phyloP scores from a whole-genome alignment of 2,329 filamentous ascomycete species.

The Aspergillus sp. region DNA sequence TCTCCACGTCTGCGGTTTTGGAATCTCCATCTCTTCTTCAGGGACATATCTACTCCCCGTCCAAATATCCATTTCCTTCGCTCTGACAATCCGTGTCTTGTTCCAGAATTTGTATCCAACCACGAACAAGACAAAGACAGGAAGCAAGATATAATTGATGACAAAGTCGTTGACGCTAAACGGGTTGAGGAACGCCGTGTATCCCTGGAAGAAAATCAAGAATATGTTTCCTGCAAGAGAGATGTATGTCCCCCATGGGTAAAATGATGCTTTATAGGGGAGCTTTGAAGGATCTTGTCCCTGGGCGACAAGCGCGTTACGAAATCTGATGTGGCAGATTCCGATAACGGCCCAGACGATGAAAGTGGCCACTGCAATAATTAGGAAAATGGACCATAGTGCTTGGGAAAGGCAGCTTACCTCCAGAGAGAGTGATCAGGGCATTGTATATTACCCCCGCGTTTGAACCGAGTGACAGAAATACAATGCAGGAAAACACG shows the following conservation, averaged over 20 bases:
- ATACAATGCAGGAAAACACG: slow-evolving; percentile 51
- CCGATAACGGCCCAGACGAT: slow-evolving; percentile 37
- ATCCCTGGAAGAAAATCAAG: slow-evolving; percentile 50
- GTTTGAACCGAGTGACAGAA: slow-evolving; percentile 24
- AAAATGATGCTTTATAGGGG: slow-evolving; percentile 46
- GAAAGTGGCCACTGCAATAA: slow-evolving; percentile 29
- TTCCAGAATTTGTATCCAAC: slow-evolving; percentile 44
- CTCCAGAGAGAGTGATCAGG: slow-evolving; percentile 30
- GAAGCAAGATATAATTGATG: slow-evolving; percentile 52
- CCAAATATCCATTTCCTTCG: slow-evolving; percentile 38
- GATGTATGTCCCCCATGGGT: slow-evolving; percentile 48
- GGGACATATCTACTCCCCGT: slow-evolving; percentile 25
- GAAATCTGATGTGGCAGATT: slow-evolving; percentile 40
- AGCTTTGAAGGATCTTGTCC: slow-evolving; percentile 36
- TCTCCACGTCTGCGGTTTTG: not conserved
- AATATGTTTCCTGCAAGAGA: slow-evolving; percentile 45
- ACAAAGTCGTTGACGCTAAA: slow-evolving; percentile 50
- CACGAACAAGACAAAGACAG: slow-evolving; percentile 45
- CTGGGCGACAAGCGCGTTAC: slow-evolving; percentile 32
- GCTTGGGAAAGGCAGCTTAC: slow-evolving; percentile 9
- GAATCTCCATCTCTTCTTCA: slow-evolving; percentile 8
- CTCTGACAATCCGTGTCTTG: slow-evolving; percentile 30
- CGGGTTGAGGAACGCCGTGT: slow-evolving; percentile 47
- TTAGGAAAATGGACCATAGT: not conserved
- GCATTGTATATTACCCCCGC: slow-evolving; percentile 26